These are phyloP conservation scores for Multifurca ochricompacta DNA, from an alignment of 768 basidiomycete species.

Conservation along the genomic window DNA sequence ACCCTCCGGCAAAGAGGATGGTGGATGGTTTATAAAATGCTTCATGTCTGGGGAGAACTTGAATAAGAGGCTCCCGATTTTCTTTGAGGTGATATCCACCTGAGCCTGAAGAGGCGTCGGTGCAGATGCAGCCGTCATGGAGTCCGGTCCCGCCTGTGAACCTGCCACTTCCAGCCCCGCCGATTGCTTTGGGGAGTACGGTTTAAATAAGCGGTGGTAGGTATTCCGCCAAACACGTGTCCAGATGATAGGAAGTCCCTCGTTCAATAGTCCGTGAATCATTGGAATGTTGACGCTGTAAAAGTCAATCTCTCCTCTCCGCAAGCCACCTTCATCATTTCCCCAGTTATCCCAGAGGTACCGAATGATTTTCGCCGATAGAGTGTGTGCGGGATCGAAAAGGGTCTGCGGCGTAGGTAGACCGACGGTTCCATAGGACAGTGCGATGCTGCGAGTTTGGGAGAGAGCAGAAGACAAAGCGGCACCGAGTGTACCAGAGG, in stretches of 20 bases:
- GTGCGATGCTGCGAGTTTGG: slow-evolving; percentile 62
- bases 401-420: slow-evolving; percentile 42
- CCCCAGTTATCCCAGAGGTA: slow-evolving; percentile 87
- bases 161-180: slow-evolving; percentile 23
- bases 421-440: slow-evolving; percentile 79
- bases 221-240: slow-evolving; percentile 80
- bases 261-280: slow-evolving; percentile 52
- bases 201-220: slow-evolving; percentile 75
- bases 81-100: slow-evolving; percentile 1
- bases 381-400: slow-evolving; percentile 63
- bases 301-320: slow-evolving; percentile 63
- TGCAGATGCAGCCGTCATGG: slow-evolving; percentile 25
- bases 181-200: slow-evolving; percentile 22
- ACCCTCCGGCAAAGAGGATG: slow-evolving; percentile 57
- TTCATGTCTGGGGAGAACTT: slow-evolving; percentile 69
- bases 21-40: slow-evolving; percentile 53
- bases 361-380: slow-evolving; percentile 58
- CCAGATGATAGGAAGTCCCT: slow-evolving; percentile 65
- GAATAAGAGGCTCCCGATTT: slow-evolving; percentile 44
- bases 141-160: slow-evolving; percentile 39
- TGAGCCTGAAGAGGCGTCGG: background rate
- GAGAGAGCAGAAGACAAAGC: slow-evolving; percentile 75
- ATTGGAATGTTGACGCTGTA: slow-evolving; percentile 88
- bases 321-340: slow-evolving; percentile 47
- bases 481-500: slow-evolving; percentile 90